phyloP scores from a whole-genome alignment of 2,329 filamentous ascomycete species.

The Geosmithia flava region DNA sequence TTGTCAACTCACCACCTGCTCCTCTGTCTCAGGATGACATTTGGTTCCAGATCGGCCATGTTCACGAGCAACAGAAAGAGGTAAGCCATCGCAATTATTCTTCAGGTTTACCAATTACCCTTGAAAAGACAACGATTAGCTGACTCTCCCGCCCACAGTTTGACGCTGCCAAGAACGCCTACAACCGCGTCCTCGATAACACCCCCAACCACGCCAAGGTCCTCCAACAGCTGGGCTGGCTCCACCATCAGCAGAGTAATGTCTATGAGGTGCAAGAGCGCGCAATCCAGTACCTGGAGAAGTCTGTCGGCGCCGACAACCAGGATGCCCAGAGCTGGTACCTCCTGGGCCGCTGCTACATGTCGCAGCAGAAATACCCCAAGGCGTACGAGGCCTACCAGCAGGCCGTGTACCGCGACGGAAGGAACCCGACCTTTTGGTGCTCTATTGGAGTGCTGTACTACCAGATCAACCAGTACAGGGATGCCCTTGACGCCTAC shows the following conservation, averaged over 20 bases:
- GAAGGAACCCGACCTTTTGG: slow-evolving; percentile 97
- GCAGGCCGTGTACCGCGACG: slow-evolving; percentile 95
- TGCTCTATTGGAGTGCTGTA: slow-evolving; percentile 98
- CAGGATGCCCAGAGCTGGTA: slow-evolving; percentile 98
- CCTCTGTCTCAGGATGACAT: slow-evolving; percentile 96
- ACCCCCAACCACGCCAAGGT: slow-evolving; percentile 97
- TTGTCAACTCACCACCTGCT: slow-evolving; percentile 82
- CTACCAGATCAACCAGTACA: slow-evolving; percentile 99
- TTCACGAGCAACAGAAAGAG: slow-evolving; percentile 98
- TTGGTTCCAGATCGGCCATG: slow-evolving; percentile 99
- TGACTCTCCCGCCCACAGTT: slow-evolving; percentile 50
- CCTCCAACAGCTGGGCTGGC: slow-evolving; percentile 91
- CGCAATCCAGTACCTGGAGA: slow-evolving; percentile 93
- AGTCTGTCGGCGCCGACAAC: slow-evolving; percentile 89
- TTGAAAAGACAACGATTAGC: background rate
- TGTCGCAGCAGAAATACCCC: slow-evolving; percentile 98
- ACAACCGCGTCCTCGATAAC: slow-evolving; percentile 83
- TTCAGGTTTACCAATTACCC: background rate
- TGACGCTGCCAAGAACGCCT: slow-evolving; percentile 83
- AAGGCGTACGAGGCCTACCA: slow-evolving; percentile 98
- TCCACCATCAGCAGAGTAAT: slow-evolving; percentile 91
- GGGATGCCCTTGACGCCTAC: slow-evolving; percentile 94
- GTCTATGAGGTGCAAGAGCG: slow-evolving; percentile 88
- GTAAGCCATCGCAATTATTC: slow-evolving; percentile 40
- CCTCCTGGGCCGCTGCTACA: slow-evolving; percentile 91